These are phyloP conservation scores for Ogataea salicorniae DNA, from an alignment of 805 yeast genomes.

Conservation along the genomic window DNA sequence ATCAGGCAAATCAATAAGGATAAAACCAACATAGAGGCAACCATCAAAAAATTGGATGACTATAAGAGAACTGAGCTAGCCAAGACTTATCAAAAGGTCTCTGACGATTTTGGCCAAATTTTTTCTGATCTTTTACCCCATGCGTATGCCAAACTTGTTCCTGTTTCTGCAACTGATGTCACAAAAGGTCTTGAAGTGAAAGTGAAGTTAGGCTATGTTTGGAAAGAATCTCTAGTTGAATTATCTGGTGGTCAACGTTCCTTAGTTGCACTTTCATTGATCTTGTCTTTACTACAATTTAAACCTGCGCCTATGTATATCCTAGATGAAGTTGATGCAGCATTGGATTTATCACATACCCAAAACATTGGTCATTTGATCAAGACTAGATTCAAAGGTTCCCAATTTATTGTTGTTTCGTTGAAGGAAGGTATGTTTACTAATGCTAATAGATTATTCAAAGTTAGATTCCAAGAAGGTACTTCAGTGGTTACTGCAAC, in stretches of 20 bases:
- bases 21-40: conserved; percentile 82
- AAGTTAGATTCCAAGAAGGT: conserved; percentile 94
- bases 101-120: conserved; percentile 83
- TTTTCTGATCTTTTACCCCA: conserved; percentile 86
- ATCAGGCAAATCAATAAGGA: conserved; percentile 84
- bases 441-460: conserved; percentile 90
- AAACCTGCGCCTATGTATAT: conserved; percentile 99
- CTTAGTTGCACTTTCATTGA: conserved; percentile 84
- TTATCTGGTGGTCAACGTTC: conserved; percentile 97
- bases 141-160: conserved; percentile 83
- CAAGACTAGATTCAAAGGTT: conserved; percentile 89
- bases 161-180: conserved; percentile 73
- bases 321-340: conserved; percentile 97
- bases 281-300: conserved; percentile 86
- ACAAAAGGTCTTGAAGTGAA: conserved; percentile 87
- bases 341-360: conserved; percentile 92
- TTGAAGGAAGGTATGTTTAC: conserved; percentile 98
- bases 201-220: conserved; percentile 83
- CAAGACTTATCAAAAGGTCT: conserved; percentile 82
- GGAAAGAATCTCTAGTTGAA: conserved; percentile 95
- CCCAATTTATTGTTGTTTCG: conserved; percentile 94
- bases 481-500: conserved; percentile 83
- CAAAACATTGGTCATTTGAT: conserved; percentile 96
- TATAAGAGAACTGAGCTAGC: conserved; percentile 79
- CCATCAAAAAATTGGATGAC: conserved; percentile 75